Evolutionary conservation across 306 rosid genomes (phyloP).

Genomic region (Prunus davidiana): DNA sequence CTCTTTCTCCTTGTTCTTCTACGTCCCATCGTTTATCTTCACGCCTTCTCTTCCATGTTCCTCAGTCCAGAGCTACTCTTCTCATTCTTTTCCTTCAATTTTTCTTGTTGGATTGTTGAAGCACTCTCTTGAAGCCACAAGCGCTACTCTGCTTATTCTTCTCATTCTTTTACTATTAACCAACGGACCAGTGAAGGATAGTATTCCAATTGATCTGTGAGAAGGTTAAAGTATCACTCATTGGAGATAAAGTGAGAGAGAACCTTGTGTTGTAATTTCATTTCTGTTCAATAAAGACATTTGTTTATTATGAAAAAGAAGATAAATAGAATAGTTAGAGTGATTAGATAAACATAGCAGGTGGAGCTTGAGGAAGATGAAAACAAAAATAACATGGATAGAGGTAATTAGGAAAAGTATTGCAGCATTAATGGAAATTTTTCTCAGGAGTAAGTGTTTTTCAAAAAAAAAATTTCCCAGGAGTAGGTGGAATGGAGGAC

Average conservation of each 20-base stretch:
- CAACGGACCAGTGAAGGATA: neutral
- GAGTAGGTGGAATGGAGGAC: neutral
- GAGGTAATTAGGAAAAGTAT: neutral
- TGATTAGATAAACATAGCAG: neutral
- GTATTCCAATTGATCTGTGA: neutral
- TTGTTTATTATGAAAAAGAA: neutral
- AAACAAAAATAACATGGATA: neutral
- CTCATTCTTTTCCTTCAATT: too few relatives aligned
- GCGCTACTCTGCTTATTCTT: too few relatives aligned
- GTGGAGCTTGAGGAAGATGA: neutral
- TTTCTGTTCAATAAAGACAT: neutral
- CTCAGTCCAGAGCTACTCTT: too few relatives aligned
- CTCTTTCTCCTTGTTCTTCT: too few relatives aligned
- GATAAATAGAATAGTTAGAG: neutral
- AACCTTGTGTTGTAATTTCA: neutral
- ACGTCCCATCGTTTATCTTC: too few relatives aligned
- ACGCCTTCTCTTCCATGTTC: too few relatives aligned
- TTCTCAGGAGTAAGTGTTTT: neutral
- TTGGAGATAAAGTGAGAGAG: neutral
- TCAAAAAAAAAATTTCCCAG: neutral
- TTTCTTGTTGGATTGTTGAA: too few relatives aligned
- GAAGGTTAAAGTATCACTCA: neutral
- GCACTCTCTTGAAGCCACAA: too few relatives aligned
- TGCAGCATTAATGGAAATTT: neutral
- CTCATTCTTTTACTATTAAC: too few relatives aligned